Evolutionary conservation across 352 stramenopile genomes (phyloP).

Genomic region (Globisporangium uncinulatum): DNA sequence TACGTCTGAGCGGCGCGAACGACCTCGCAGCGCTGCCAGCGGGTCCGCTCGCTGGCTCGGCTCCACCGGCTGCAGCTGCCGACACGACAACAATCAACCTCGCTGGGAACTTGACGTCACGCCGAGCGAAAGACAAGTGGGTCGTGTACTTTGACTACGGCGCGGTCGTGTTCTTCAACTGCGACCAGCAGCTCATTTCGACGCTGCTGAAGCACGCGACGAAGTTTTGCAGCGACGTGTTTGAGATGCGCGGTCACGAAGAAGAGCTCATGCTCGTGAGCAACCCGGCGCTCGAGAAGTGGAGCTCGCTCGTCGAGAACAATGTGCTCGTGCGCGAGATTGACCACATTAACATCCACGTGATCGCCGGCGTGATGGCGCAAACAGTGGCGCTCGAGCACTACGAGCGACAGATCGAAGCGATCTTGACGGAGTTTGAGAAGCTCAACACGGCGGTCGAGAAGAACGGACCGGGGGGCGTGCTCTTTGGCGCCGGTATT

Average conservation of each 20-base stretch:
- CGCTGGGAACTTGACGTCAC: conserved; percentile 49
- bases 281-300: conserved; percentile 64
- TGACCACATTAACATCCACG: conserved; percentile 82
- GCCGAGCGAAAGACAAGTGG: conserved; percentile 88
- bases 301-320: conserved; percentile 80
- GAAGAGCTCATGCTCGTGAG: conserved; percentile 72
- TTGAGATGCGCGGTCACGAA: conserved; percentile 74
- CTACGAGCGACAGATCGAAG: conserved; percentile 94
- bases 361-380: conserved; percentile 94
- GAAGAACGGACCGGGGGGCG: conserved; percentile 61
- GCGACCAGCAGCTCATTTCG: conserved; percentile 64
- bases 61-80: conserved; percentile 13
- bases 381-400: conserved; percentile 95
- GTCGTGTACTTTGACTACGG: conserved; percentile 83
- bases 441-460: conserved; percentile 89
- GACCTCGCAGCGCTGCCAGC: conserved; percentile 34
- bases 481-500: conserved; percentile 53
- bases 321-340: conserved; percentile 24
- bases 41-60: conserved; percentile 9
- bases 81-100: conserved; percentile 46
- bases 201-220: conserved; percentile 74
- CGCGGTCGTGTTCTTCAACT: conserved; percentile 92
- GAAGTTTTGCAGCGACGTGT: conserved; percentile 71
- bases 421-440: conserved; percentile 93
- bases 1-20: conserved; percentile 38